A percentile compares a stretch with the other conserved stretches of the same genome.
Evolutionary conservation across 2,329 filamentous ascomycete genomes (phyloP).

Genomic region (Apiospora sp.): DNA sequence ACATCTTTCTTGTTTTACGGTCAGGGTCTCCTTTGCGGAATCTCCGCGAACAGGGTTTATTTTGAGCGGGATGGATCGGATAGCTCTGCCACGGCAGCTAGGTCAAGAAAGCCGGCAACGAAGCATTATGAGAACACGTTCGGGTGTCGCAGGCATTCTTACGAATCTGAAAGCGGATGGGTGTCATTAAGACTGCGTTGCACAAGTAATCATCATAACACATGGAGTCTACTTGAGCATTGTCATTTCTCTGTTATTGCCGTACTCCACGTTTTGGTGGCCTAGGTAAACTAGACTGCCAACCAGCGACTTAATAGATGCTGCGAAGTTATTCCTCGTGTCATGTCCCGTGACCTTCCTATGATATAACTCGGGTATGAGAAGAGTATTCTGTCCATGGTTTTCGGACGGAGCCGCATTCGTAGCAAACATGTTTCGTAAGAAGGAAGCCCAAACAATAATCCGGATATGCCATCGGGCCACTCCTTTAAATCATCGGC

Average conservation of each 20-base stretch:
- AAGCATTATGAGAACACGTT: slow-evolving; percentile 14
- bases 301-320: background rate
- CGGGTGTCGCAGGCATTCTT: slow-evolving; percentile 9
- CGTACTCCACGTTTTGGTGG: background rate
- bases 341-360: background rate
- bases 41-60: background rate
- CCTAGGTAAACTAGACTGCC: background rate
- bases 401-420: background rate
- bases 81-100: background rate
- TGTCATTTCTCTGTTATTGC: background rate
- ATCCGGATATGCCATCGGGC: background rate
- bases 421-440: slow-evolving; percentile 3
- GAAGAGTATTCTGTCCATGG: background rate
- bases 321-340: background rate
- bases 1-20: slow-evolving; percentile 23
- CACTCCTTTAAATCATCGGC: background rate
- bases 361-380: no score
- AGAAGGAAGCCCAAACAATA: background rate
- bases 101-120: slow-evolving; percentile 10
- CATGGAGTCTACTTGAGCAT: background rate
- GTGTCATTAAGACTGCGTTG: background rate
- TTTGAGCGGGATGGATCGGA: background rate
- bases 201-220: background rate
- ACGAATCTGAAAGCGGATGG: slow-evolving; percentile 20
- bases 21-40: slow-evolving; percentile 19